Base-by-base conservation (phyloP, 1,284 basidiomycete genomes). In the Mycena citricolor region DNA sequence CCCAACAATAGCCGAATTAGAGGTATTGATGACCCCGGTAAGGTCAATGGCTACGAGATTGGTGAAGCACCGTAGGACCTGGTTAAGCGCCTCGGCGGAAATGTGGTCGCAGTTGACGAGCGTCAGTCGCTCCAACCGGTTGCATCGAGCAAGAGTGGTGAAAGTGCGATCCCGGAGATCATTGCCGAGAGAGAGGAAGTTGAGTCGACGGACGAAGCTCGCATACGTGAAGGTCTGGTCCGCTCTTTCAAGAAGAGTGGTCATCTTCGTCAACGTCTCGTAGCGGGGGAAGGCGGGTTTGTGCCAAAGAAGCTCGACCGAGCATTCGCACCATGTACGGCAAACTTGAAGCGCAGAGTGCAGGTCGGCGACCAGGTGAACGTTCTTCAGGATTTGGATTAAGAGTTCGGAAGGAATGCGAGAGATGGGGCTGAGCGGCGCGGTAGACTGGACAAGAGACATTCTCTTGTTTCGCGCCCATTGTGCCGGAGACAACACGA, bases 261-360 rank as follows among this genome's bases (percentile, higher is more conserved):
- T 77, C 78, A 93, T 85, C 66, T 87, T 86, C 62, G 84, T 76
- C 39, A 95, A 77, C 32, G 85, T 85, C 39, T 77, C 71, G 47
- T 83, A 74, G 49, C 79, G 80, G 43, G 79, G 73, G 61, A 95
- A 84, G 42, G 76, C 74, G 13, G 95, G 94, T 57, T 91, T 88
- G 65, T 94, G 88, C 95, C 95, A 99, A 16, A 99, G 76, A 14
- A 98, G 76, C 63, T 97, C 93, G 42, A 95, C 93, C 7, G 92
- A 86, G 64, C 93, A 95, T 59, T 94, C 84, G 70, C 94, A 97
- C 94, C 97, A 99, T 11, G 84, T 76, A 45, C 90, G 84, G 26
- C 86, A 94, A 24, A 98, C 94, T 43, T 88, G 80, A 46, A 97
- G 74, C 36, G 82, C 77, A 50, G 76, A 74, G 54, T 87, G 81